These are phyloP conservation scores for Colletotrichum echinochloae DNA, from an alignment of 2,329 filamentous ascomycete genomes.

Conservation along the genomic window DNA sequence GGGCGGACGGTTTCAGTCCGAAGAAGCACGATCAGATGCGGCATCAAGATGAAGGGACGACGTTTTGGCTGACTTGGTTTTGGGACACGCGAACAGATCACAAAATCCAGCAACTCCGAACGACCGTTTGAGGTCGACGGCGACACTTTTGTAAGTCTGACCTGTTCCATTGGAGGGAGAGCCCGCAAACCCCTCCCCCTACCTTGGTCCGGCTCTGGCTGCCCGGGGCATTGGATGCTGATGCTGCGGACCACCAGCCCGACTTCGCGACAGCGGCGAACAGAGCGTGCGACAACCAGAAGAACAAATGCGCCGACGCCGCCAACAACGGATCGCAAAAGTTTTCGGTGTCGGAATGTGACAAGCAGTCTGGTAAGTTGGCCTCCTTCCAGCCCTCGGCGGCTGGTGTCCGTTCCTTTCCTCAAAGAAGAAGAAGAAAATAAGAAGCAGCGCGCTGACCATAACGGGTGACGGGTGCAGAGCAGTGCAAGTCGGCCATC, in stretches of 20 bases:
- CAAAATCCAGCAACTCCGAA: slow-evolving; percentile 53
- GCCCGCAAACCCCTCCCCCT: no score
- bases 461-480: slow-evolving; percentile 44
- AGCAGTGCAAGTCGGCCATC: slow-evolving; percentile 53
- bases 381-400: background rate
- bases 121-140: slow-evolving; percentile 58
- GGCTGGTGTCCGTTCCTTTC: background rate
- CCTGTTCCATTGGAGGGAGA: background rate
- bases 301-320: slow-evolving; percentile 58
- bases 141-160: slow-evolving; percentile 56
- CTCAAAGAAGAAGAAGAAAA: background rate
- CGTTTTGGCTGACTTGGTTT: slow-evolving; percentile 9
- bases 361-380: slow-evolving; percentile 58
- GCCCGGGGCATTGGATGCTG: background rate
- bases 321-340: slow-evolving; percentile 52
- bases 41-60: slow-evolving; percentile 7
- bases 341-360: slow-evolving; percentile 58
- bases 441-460: background rate
- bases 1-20: background rate
- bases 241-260: slow-evolving; percentile 46
- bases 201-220: background rate
- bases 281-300: slow-evolving; percentile 62
- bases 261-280: slow-evolving; percentile 57
- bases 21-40: slow-evolving; percentile 1
- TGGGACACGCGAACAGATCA: slow-evolving; percentile 48